Percentiles rank a stretch among this genome's conserved stretches.
phyloP scores from a whole-genome alignment of 176 grass and related monocot species.

The Chloris gayana region DNA sequence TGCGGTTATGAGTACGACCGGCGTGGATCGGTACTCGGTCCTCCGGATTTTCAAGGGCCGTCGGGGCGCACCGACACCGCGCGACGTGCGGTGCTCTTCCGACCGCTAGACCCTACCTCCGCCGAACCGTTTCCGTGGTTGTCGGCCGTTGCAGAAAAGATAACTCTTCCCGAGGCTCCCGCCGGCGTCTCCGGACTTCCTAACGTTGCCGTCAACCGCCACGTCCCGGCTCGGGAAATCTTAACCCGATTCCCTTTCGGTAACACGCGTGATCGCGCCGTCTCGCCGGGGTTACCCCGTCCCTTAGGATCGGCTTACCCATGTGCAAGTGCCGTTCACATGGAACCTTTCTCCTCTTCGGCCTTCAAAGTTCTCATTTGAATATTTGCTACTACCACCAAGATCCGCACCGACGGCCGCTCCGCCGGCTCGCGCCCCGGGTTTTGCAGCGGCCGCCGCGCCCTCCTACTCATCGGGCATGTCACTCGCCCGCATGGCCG shows the following conservation, averaged over 20 bases:
- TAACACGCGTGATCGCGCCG: constrained; percentile 33
- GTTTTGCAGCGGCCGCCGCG: no score
- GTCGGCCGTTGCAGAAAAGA: no score
- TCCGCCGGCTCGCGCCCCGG: constrained; percentile 36
- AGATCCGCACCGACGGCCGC: constrained; percentile 65
- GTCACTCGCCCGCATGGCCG: no score
- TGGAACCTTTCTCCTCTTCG: constrained; percentile 79
- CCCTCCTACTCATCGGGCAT: no score
- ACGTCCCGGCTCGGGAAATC: constrained; percentile 59
- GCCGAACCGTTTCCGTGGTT: no score
- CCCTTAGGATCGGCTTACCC: constrained; percentile 65
- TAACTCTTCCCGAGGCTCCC: no score
- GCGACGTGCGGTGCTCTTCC: constrained; percentile 71
- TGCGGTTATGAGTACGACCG: constrained; percentile 78
- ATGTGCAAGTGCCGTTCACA: constrained; percentile 73
- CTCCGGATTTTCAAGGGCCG: no score
- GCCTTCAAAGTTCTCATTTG: constrained; percentile 77
- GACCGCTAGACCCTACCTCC: constrained; percentile 55
- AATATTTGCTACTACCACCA: constrained; percentile 75
- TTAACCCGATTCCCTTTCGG: constrained; percentile 60
- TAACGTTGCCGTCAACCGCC: constrained; percentile 65
- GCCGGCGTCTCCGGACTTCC: constrained; percentile 16
- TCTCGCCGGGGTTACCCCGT: constrained; percentile 51
- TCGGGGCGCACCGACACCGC: no score
- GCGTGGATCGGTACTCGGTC: no score